Conservation (phyloP, 768 basidiomycete genomes). For the Gloeostereum incarnatum region DNA sequence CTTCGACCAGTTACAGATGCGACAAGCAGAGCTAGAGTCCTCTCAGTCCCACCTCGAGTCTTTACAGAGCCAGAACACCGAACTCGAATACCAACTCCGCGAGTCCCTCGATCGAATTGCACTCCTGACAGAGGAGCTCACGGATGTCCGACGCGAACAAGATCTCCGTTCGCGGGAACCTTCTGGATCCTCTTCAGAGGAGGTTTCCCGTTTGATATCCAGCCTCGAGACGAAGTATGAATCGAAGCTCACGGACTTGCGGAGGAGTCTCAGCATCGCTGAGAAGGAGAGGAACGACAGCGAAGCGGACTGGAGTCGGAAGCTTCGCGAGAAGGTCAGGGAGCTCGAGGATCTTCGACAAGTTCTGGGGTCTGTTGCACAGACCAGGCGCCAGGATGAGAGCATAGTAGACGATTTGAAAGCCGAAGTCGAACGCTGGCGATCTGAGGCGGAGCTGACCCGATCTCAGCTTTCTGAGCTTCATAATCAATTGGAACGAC, state of each 20-base stretch:
- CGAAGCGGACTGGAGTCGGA: conserved; percentile 85
- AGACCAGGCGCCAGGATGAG: conserved; percentile 52
- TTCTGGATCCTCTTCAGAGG: conserved; percentile 45
- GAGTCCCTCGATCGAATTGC: conserved; percentile 68
- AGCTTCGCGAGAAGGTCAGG: conserved; percentile 66
- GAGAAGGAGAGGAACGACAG: conserved; percentile 83
- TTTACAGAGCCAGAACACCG: conserved; percentile 69
- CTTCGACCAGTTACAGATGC: conserved; percentile 81
- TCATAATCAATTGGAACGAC: too few species aligned
- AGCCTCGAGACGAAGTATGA: conserved; percentile 75
- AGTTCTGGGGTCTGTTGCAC: conserved; percentile 45
- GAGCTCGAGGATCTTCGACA: conserved; percentile 70
- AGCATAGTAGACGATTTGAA: conserved; percentile 39
- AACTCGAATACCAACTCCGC: conserved; percentile 79
- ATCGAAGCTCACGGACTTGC: conserved; percentile 61
- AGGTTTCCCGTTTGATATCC: conserved; percentile 64
- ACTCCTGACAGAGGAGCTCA: conserved; percentile 63
- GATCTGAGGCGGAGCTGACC: too few species aligned
- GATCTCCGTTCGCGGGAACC: conserved; percentile 35
- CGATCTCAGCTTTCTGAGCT: too few species aligned
- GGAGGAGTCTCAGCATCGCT: conserved; percentile 44
- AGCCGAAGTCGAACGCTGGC: conserved; percentile 44
- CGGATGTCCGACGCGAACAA: conserved; percentile 53
- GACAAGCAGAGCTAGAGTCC: conserved; percentile 87
- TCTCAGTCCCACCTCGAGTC: conserved; percentile 67